These are phyloP conservation scores for Yamadazyma triangularis DNA, from an alignment of 1,139 yeast genomes.

Conservation along the genomic window DNA sequence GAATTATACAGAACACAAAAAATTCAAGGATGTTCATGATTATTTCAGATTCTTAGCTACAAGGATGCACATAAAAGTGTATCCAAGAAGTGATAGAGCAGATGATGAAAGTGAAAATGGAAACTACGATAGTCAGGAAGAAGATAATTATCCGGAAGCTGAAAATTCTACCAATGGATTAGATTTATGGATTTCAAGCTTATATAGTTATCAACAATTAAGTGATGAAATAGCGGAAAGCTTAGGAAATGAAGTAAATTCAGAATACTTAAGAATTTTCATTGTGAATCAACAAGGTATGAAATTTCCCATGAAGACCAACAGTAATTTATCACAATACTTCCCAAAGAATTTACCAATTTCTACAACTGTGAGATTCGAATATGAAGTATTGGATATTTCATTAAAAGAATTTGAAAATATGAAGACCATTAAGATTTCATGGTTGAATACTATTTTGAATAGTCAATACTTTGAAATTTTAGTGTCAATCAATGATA, in stretches of 20 bases:
- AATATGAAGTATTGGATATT: constrained; percentile 73
- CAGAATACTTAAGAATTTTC: constrained; percentile 62
- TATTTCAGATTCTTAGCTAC: constrained; percentile 64
- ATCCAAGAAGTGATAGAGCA: constrained; percentile 22
- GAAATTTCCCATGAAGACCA: constrained; percentile 44
- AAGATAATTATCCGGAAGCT: constrained; percentile 12
- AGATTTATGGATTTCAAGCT: constrained; percentile 68
- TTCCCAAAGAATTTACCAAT: constrained; percentile 48
- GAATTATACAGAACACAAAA: constrained; percentile 7
- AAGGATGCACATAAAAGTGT: constrained; percentile 57
- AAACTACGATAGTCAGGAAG: constrained; percentile 47
- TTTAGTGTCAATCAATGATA: constrained; percentile 59
- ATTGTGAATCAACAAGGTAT: constrained; percentile 54
- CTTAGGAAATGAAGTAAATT: constrained; percentile 37
- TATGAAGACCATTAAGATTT: constrained; percentile 58
- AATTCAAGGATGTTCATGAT: constrained; percentile 34
- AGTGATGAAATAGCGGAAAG: constrained; percentile 57
- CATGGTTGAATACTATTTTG: constrained; percentile 59
- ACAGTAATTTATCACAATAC: constrained; percentile 37
- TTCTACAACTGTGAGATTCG: constrained; percentile 46
- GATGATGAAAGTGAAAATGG: constrained; percentile 15
- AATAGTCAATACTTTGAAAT: constrained; percentile 69
- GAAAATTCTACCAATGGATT: constrained; percentile 21
- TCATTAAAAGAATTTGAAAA: constrained; percentile 75
- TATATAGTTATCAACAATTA: constrained; percentile 54